Evolutionary conservation across 441 rosid genomes (phyloP), one percentile per base, ranked within the genome.

Genomic region (Populus trichocarpa): DNA sequence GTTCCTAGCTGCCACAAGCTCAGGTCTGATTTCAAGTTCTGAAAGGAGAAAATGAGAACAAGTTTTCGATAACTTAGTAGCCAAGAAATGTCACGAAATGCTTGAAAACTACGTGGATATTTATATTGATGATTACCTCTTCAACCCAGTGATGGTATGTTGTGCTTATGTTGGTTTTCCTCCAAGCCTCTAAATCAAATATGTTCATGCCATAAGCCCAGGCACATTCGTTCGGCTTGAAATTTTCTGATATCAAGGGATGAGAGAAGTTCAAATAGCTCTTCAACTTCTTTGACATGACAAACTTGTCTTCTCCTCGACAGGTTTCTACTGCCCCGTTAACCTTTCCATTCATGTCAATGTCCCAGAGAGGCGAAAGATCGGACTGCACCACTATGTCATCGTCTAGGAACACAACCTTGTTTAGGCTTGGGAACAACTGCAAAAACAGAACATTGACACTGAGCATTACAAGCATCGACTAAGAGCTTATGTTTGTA

Each of bases 161-260:
- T 26, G 85, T 85, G 90, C 97, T 96, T 65, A 96, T 88, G 83
- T 94, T 94, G 78, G 96, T 88, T 81, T 83, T 93, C 81, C 98
- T 93, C 98, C 98, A 94, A 77, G 92, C 97, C 12, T 89, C 83
- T 7, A 96, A 82, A 83, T 96, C 94, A 69, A 96, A 96, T 64
- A 96, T 81, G 76, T 96, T 96, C 98, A 96, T 93, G 74, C 98
- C 99, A 75, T 94, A 94, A 40, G 98, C 98, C 98, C 98, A 94
- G 30, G 98, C 99, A 63, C 99, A 96, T 80, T 92, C 93, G 26
- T 89, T 77, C 4, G 97, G 97, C 32, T 94, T 80, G 50, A 94
- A 96, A 84, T 86, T 87, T 57, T 76, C 80, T 2, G 89, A 74
- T 28, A 94, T 93, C 75, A 81, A 76, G 0, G 99, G 98, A 76